Conservation (phyloP, 108 stramenopile genomes). For the Conticribra weissflogii region DNA sequence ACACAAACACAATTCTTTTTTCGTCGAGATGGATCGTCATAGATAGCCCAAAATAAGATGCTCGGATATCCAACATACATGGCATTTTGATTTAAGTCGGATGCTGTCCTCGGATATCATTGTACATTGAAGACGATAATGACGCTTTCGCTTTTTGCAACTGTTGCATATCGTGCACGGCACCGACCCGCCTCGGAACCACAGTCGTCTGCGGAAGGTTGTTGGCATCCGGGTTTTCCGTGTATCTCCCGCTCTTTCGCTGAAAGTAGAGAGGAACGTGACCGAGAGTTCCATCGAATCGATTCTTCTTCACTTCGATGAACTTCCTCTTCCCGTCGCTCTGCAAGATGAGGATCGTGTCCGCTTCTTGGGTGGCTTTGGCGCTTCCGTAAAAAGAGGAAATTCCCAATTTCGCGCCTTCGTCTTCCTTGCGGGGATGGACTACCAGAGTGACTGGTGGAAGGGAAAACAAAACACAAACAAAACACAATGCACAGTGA, state of each 20-base stretch:
- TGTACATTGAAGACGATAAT: conserved; percentile 14
- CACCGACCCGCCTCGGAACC: conserved; percentile 27
- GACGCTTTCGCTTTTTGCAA: conserved; percentile 9
- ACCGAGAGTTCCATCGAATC: conserved; percentile 95
- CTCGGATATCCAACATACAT: background rate
- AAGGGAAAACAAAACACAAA: background rate
- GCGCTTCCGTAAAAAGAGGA: conserved; percentile 93
- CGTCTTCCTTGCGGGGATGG: conserved; percentile 98
- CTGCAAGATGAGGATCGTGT: conserved; percentile 97
- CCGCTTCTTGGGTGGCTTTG: conserved; percentile 99
- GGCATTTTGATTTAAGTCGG: conserved; percentile 14
- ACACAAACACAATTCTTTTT: too few relatives aligned
- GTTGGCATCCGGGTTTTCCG: conserved; percentile 42
- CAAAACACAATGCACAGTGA: background rate
- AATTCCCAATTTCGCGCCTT: conserved; percentile 76
- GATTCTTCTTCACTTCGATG: conserved; percentile 97
- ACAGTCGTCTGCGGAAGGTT: conserved; percentile 23
- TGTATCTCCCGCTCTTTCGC: conserved; percentile 72
- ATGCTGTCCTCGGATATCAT: conserved; percentile 44
- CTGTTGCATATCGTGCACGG: conserved; percentile 19
- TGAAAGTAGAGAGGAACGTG: conserved; percentile 81
- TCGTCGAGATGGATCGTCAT: too few relatives aligned
- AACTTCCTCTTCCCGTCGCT: conserved; percentile 82
- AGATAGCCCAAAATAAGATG: too few relatives aligned
- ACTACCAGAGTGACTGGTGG: conserved; percentile 87